These are phyloP conservation scores for Platismatia glauca DNA, from an alignment of 495 filamentous ascomycete species.

Conservation along the genomic window DNA sequence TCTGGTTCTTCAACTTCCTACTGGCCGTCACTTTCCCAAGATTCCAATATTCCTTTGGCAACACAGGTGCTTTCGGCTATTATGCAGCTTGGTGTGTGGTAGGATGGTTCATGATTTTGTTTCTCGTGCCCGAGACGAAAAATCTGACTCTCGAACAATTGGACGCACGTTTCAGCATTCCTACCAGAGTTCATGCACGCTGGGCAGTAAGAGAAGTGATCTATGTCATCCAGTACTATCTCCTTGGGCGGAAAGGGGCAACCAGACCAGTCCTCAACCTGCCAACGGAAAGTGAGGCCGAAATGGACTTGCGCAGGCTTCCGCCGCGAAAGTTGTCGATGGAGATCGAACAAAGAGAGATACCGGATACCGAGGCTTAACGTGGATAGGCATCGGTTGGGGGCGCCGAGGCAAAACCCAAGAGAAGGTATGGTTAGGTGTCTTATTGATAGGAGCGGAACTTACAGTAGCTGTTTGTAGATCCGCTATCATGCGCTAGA, in stretches of 20 bases:
- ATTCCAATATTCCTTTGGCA: conserved; percentile 40
- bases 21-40: conserved; percentile 50
- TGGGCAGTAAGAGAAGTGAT: conserved; percentile 15
- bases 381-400: neutral
- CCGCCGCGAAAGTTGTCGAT: conserved; percentile 7
- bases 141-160: conserved; percentile 45
- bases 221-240: conserved; percentile 14
- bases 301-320: conserved; percentile 4
- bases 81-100: conserved; percentile 53
- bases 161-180: conserved; percentile 28
- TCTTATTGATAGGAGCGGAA: conserved; percentile 2
- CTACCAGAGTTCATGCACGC: conserved; percentile 11
- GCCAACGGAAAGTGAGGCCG: neutral
- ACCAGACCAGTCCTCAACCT: conserved; percentile 6
- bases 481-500: neutral
- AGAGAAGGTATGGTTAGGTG: neutral
- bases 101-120: conserved; percentile 47
- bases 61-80: conserved; percentile 52
- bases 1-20: conserved; percentile 45
- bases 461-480: neutral
- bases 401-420: neutral
- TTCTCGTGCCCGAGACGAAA: conserved; percentile 52
- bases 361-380: neutral
- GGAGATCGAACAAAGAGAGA: neutral
- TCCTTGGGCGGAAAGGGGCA: conserved; percentile 9